phyloP scores from a whole-genome alignment of 2,329 filamentous ascomycete species.

The Grosmannia penicillata region DNA sequence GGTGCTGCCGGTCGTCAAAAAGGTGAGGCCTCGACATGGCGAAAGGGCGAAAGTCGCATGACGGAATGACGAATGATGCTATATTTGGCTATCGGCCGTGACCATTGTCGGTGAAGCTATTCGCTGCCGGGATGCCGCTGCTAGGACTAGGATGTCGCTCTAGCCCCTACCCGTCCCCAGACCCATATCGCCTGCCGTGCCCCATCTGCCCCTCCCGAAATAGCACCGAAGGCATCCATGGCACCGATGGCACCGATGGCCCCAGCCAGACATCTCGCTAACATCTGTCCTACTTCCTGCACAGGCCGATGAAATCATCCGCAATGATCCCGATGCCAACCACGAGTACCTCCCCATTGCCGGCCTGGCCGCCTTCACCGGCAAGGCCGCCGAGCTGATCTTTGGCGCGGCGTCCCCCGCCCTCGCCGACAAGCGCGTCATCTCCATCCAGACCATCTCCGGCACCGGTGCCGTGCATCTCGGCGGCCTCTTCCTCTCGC shows the following conservation, averaged over 20 bases:
- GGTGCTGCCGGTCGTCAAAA: constrained; percentile 91
- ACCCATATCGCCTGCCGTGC: constrained; percentile 2
- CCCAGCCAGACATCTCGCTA: too few species aligned
- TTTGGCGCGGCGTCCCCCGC: constrained; percentile 70
- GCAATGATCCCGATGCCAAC: constrained; percentile 78
- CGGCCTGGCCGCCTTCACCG: constrained; percentile 71
- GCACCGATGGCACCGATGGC: neutral
- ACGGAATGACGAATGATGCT: too few species aligned
- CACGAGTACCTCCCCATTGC: constrained; percentile 98
- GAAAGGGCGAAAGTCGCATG: constrained; percentile 1
- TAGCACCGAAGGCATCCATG: constrained; percentile 6
- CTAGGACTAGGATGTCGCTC: neutral
- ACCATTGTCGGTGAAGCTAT: constrained; percentile 8
- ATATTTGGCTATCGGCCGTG: too few species aligned
- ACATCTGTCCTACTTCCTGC: neutral
- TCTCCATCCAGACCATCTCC: constrained; percentile 87
- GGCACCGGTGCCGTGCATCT: constrained; percentile 92
- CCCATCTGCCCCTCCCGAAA: constrained; percentile 4
- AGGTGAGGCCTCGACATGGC: constrained; percentile 41
- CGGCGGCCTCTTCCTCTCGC: constrained; percentile 82
- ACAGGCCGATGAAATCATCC: constrained; percentile 81
- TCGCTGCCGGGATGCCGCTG: too few species aligned
- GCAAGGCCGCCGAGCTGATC: constrained; percentile 81
- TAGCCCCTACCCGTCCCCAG: neutral
- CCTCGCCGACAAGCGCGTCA: constrained; percentile 65